These are phyloP conservation scores for Thelonectria discophora DNA, from an alignment of 2,329 filamentous ascomycete species.

Conservation along the genomic window DNA sequence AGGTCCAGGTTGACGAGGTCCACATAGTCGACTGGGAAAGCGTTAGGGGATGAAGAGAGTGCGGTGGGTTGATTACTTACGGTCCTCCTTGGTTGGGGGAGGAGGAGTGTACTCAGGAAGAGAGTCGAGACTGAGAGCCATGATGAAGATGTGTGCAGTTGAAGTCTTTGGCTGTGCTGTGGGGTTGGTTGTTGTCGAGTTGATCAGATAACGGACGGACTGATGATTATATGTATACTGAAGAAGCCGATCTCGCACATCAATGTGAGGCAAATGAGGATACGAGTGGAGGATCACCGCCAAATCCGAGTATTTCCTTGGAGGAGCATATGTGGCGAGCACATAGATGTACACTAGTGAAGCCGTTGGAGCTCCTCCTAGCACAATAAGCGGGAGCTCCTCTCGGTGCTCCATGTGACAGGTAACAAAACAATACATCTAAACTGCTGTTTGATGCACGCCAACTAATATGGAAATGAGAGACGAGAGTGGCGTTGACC, in stretches of 20 bases:
- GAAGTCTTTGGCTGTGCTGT: background rate
- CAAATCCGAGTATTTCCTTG: background rate
- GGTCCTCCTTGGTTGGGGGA: constrained; percentile 17
- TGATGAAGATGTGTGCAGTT: background rate
- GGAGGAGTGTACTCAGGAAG: constrained; percentile 21
- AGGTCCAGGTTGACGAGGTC: constrained; percentile 42
- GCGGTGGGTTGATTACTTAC: constrained; percentile 1
- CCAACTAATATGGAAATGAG: background rate
- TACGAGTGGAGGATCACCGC: background rate
- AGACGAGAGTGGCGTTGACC: no score
- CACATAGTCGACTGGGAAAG: constrained; percentile 38
- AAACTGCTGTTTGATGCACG: background rate
- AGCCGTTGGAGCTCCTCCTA: constrained; percentile 1
- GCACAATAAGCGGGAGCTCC: background rate
- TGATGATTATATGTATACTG: constrained; percentile 18
- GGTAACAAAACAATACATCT: background rate
- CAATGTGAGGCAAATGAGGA: background rate
- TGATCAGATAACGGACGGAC: background rate
- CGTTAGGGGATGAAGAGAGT: background rate
- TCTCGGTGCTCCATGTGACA: constrained; percentile 1
- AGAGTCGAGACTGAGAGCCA: constrained; percentile 10
- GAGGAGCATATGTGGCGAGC: constrained; percentile 2
- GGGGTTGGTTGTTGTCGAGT: background rate
- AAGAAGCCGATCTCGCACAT: constrained; percentile 15
- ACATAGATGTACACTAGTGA: constrained; percentile 1